Evolutionary conservation across 164 flowering plant genomes (phyloP).

Genomic region (Berberis vulgaris): DNA sequence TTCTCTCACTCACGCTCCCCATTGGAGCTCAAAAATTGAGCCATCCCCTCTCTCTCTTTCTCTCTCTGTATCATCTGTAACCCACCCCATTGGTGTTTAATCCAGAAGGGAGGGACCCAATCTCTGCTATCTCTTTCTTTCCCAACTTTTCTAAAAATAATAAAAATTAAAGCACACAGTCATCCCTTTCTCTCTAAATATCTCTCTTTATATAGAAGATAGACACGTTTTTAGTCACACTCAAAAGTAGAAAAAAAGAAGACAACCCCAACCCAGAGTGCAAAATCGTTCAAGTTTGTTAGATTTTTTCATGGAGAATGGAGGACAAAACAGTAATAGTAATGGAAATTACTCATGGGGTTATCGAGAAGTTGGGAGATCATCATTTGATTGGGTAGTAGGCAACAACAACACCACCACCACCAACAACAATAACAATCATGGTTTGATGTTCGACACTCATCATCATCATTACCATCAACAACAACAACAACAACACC

Average conservation of each 20-base stretch:
- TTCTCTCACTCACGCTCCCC: not conserved
- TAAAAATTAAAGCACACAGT: too few species aligned
- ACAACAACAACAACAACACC: not conserved
- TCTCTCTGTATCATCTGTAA: too few species aligned
- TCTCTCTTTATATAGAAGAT: too few species aligned
- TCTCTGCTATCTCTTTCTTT: too few species aligned
- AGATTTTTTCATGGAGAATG: not conserved
- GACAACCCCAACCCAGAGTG: too few species aligned
- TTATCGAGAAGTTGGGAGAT: constrained; percentile 13
- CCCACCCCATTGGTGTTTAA: too few species aligned
- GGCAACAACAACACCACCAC: constrained; percentile 11
- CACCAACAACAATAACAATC: constrained; percentile 1
- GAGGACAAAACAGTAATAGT: constrained; percentile 13
- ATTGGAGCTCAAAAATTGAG: not conserved
- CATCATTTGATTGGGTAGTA: not conserved
- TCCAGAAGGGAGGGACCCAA: too few species aligned
- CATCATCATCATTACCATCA: too few species aligned
- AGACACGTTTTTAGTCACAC: too few species aligned
- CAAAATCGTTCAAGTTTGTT: not conserved
- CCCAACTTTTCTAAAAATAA: too few species aligned
- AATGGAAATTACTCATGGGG: constrained; percentile 18
- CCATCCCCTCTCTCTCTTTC: not conserved
- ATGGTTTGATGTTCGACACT: constrained; percentile 12
- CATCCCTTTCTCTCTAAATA: too few species aligned
- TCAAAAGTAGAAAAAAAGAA: too few species aligned